Conservation (phyloP, 495 filamentous ascomycete genomes). For the Aspergillus sparsus region DNA sequence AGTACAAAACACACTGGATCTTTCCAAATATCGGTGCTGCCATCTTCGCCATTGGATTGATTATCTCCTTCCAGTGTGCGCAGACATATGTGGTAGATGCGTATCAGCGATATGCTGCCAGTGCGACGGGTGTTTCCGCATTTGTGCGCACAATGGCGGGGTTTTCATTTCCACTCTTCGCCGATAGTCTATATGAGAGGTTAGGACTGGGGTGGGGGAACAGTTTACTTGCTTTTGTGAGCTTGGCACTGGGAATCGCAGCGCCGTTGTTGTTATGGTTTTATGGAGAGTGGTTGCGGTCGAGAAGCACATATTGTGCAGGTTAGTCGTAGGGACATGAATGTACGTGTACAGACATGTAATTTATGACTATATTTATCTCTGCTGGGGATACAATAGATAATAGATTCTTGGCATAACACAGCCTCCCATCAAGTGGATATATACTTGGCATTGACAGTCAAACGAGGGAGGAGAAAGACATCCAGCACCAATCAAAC, state of each 20-base stretch:
- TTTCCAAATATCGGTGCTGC: constrained; percentile 44
- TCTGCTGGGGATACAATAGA: too few relatives aligned
- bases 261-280: constrained; percentile 18
- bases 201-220: constrained; percentile 24
- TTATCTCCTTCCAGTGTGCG: constrained; percentile 23
- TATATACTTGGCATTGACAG: too few relatives aligned
- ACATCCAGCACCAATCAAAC: too few relatives aligned
- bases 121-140: constrained; percentile 18
- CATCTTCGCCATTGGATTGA: constrained; percentile 50
- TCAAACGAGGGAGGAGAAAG: too few relatives aligned
- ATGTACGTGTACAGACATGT: too few relatives aligned
- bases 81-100: constrained; percentile 21
- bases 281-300: constrained; percentile 16
- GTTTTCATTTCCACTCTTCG: constrained; percentile 20
- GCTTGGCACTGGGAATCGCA: constrained; percentile 12
- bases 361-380: too few relatives aligned
- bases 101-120: constrained; percentile 19
- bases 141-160: constrained; percentile 21
- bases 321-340: neutral
- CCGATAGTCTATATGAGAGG: constrained; percentile 13
- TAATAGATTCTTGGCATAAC: too few relatives aligned
- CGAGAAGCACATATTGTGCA: constrained; percentile 15
- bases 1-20: constrained; percentile 46
- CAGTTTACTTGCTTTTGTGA: constrained; percentile 15
- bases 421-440: too few relatives aligned